Conservation (phyloP, 2,329 filamentous ascomycete species). For the Chaetomium olivaceum region DNA sequence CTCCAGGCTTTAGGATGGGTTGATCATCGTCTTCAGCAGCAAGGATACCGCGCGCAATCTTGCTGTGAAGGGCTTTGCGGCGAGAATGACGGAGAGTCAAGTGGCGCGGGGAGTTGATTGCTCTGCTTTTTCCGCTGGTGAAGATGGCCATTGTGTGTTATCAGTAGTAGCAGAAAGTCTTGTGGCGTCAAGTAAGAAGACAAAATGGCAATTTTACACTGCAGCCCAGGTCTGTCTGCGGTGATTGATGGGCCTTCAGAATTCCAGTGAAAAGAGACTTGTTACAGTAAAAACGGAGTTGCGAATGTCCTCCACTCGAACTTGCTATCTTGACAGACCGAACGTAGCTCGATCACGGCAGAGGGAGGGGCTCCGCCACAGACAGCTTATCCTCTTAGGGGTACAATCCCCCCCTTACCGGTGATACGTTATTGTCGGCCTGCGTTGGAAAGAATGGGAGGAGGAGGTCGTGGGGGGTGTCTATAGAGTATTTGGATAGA, state of each 20-base stretch:
- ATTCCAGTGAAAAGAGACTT: not conserved
- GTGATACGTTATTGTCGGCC: not conserved
- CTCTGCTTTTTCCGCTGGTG: constrained; percentile 2
- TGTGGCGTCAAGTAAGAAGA: too few species aligned
- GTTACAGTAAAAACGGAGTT: not conserved
- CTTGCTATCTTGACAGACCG: not conserved
- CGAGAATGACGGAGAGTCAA: not conserved
- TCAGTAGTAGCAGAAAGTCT: too few species aligned
- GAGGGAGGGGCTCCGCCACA: not conserved
- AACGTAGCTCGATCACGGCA: not conserved
- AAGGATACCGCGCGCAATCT: not conserved
- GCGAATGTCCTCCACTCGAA: not conserved
- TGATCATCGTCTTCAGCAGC: not conserved
- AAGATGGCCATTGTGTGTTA: not conserved
- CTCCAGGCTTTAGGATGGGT: not conserved
- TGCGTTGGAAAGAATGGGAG: too few species aligned
- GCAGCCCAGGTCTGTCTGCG: not conserved
- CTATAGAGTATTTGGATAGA: not conserved
- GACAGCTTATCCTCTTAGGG: not conserved
- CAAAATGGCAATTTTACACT: too few species aligned
- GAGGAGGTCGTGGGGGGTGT: not conserved
- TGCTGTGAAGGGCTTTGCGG: not conserved
- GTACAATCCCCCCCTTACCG: not conserved
- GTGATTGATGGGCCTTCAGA: not conserved
- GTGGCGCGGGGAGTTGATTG: not conserved